These are phyloP conservation scores for Pseudogymnoascus destructans DNA, from an alignment of 2,329 filamentous ascomycete species.

Conservation along the genomic window DNA sequence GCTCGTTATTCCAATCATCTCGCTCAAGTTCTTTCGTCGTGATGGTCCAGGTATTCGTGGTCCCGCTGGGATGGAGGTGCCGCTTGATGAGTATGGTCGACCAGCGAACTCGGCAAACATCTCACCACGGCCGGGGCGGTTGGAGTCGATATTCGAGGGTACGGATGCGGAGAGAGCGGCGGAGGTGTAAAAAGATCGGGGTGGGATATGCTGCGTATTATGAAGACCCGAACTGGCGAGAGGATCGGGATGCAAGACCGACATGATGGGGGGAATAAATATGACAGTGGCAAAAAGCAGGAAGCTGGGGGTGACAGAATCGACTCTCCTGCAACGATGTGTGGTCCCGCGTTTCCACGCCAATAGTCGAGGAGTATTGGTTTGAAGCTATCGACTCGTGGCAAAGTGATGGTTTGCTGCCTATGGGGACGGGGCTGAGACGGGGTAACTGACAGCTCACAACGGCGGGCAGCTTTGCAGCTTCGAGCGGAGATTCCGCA, in stretches of 20 bases:
- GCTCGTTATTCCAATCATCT: constrained; percentile 25
- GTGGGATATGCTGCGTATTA: constrained; percentile 9
- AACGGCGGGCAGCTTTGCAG: background rate
- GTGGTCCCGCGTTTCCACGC: background rate
- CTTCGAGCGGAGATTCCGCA: background rate
- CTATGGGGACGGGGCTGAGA: background rate
- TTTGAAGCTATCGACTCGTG: background rate
- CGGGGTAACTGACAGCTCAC: constrained; percentile 6
- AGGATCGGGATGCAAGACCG: background rate
- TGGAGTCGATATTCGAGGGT: background rate
- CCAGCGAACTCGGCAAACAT: constrained; percentile 3
- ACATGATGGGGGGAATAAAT: background rate
- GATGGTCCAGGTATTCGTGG: background rate
- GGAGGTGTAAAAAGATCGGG: background rate
- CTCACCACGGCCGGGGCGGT: background rate
- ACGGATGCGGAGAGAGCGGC: background rate
- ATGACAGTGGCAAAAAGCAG: background rate
- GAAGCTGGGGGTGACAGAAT: background rate
- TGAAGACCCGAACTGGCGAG: constrained; percentile 6
- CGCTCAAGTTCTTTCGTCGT: constrained; percentile 22
- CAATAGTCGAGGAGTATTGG: background rate
- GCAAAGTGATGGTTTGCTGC: background rate
- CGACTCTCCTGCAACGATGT: constrained; percentile 4
- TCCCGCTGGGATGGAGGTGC: background rate
- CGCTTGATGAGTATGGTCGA: constrained; percentile 6